These are phyloP conservation scores for Lanzia echinophila DNA, from an alignment of 2,329 filamentous ascomycete species.

Conservation along the genomic window DNA sequence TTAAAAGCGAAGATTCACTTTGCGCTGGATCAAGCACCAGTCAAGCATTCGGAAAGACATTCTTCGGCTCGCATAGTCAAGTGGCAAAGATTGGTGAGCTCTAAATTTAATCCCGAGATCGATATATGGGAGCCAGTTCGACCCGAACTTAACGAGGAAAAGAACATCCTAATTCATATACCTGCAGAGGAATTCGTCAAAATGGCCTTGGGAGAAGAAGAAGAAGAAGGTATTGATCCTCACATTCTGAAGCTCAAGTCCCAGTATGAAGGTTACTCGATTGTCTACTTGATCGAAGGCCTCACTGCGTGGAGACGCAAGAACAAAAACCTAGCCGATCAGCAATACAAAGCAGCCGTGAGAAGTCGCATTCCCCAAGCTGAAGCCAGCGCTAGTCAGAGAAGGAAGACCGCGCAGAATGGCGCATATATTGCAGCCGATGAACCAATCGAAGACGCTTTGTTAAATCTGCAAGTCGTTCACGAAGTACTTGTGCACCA, in stretches of 20 bases:
- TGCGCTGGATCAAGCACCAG: constrained; percentile 45
- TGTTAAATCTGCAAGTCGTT: constrained; percentile 62
- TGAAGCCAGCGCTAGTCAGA: constrained; percentile 19
- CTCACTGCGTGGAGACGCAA: constrained; percentile 59
- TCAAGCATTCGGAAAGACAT: constrained; percentile 40
- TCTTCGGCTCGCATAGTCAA: constrained; percentile 43
- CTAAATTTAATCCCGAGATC: constrained; percentile 40
- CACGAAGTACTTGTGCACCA: constrained; percentile 66
- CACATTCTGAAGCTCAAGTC: constrained; percentile 51
- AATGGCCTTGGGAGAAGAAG: constrained; percentile 43
- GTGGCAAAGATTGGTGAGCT: constrained; percentile 46
- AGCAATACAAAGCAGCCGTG: constrained; percentile 60
- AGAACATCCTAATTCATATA: constrained; percentile 50
- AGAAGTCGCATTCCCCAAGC: constrained; percentile 40
- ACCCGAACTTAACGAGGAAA: constrained; percentile 38
- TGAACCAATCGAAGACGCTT: constrained; percentile 61
- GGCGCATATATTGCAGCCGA: constrained; percentile 52
- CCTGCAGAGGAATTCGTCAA: constrained; percentile 59
- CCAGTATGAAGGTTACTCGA: constrained; percentile 44
- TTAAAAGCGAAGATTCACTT: constrained; percentile 39
- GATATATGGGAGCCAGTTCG: constrained; percentile 44
- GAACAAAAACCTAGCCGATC: constrained; percentile 60
- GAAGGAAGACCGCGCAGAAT: constrained; percentile 35
- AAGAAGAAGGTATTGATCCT: constrained; percentile 45
- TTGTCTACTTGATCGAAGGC: constrained; percentile 69